Evolutionary conservation across 2,329 filamentous ascomycete species (phyloP).

Genomic region (Karstenula rhodostoma): DNA sequence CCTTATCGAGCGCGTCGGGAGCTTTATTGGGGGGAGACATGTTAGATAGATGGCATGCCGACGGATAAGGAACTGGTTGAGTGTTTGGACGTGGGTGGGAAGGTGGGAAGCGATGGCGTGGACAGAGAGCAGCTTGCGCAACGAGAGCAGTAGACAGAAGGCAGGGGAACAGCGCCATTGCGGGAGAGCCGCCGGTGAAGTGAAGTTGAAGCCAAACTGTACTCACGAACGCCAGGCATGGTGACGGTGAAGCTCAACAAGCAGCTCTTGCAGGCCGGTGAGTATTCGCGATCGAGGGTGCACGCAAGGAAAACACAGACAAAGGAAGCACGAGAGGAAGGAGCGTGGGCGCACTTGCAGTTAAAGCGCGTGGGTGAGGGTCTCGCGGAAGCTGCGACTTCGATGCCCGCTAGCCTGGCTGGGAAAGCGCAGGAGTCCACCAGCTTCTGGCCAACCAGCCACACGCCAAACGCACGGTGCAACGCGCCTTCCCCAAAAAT

Average conservation of each 20-base stretch:
- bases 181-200: background rate
- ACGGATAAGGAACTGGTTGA: background rate
- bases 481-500: conserved; percentile 27
- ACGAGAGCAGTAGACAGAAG: background rate
- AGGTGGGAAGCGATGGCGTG: background rate
- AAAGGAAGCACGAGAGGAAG: conserved; percentile 14
- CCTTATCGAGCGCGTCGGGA: conserved; percentile 44
- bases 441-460: conserved; percentile 23
- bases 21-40: conserved; percentile 29
- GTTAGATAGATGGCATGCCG: conserved; percentile 21
- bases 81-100: background rate
- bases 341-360: conserved; percentile 13
- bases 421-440: conserved; percentile 9
- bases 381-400: conserved; percentile 25
- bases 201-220: conserved; percentile 10
- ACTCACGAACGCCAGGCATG: conserved; percentile 54
- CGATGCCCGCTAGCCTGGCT: conserved; percentile 15
- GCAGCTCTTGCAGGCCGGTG: conserved; percentile 7
- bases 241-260: conserved; percentile 22
- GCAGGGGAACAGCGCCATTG: conserved; percentile 2
- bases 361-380: conserved; percentile 9
- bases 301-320: conserved; percentile 1
- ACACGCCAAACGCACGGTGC: background rate
- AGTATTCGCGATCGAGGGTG: background rate
- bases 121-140: background rate